Base-by-base conservation (phyloP, 805 yeast species). In the Ogataea dorogensis region DNA sequence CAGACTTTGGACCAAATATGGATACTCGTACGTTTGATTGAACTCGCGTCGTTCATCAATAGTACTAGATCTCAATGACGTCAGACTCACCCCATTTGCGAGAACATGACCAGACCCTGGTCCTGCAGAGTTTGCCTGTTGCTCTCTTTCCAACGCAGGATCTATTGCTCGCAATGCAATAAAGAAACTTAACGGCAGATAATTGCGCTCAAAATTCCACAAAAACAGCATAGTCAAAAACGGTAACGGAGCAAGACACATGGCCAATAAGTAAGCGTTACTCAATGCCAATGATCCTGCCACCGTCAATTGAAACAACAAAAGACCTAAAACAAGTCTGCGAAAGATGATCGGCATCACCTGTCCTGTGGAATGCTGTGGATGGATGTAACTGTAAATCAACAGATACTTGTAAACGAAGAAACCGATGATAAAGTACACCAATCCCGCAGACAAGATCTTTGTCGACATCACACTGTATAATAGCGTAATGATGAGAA, bases 341-440 rank as follows among this genome's bases (percentile, higher is more conserved):
- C 95, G 71, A 53, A 85, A 83, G 2, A 91, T 80, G 31, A 88
- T 67, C 0, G 96, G 95, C 98, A 97, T 91, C 1, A 91, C 94
- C 55, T 84, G 85, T 1, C 98, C 98, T 0, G 96, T 93, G 0
- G 96, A 88, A 62, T 93, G 98, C 24, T 94, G 96, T 7, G 95
- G 89, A 59, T 93, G 98, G 20, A 87, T 88, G 66, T 93, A 82
- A 0, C 96, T 83, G 58, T 86, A 91, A 46, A 93, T 67, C 42
- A 91, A 67, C 60, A 88, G 96, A 58, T 89, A 91, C 62, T 91
- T 91, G 71, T 80, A 87, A 7, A 89, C 95, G 56, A 79, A 81
- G 59, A 79, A 91, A 0, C 98, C 97, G 38, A 87, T 64, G 11
- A 85, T 60, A 56, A 91, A 91, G 59, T 93, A 91, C 1, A 82